Conservation (phyloP, 768 basidiomycete genomes). For the Dendrothele bispora region DNA sequence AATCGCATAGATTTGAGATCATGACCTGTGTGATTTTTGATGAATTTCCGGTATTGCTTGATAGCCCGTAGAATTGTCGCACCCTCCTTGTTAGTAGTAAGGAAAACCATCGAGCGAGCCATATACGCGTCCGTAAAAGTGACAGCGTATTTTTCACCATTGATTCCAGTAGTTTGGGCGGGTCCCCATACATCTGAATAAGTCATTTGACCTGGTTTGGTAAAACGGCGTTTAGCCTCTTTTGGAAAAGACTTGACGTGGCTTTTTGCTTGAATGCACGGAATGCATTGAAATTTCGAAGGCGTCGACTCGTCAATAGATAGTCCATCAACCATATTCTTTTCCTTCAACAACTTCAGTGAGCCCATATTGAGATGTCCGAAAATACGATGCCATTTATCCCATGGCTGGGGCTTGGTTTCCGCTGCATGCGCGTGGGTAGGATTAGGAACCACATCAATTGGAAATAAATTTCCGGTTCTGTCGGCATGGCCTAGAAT, state of each 20-base stretch:
- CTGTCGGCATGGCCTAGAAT: no score
- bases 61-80: conserved; percentile 10
- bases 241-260: conserved; percentile 29
- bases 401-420: no score
- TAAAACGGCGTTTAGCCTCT: conserved; percentile 20
- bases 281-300: no score
- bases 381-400: no score
- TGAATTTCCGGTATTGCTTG: conserved; percentile 5
- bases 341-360: not conserved
- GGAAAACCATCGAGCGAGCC: conserved; percentile 6
- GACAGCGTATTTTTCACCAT: conserved; percentile 24
- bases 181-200: conserved; percentile 34
- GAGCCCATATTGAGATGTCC: no score
- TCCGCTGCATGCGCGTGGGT: no score
- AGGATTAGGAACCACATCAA: no score
- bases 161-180: conserved; percentile 17
- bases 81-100: conserved; percentile 16
- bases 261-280: conserved; percentile 35
- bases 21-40: not conserved
- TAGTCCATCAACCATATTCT: not conserved
- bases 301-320: not conserved
- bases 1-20: conserved; percentile 6
- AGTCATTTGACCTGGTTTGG: conserved; percentile 17
- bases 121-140: conserved; percentile 25
- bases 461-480: no score